Evolutionary conservation across 2,329 filamentous ascomycete species (phyloP).

Genomic region (Talaromyces sp.): DNA sequence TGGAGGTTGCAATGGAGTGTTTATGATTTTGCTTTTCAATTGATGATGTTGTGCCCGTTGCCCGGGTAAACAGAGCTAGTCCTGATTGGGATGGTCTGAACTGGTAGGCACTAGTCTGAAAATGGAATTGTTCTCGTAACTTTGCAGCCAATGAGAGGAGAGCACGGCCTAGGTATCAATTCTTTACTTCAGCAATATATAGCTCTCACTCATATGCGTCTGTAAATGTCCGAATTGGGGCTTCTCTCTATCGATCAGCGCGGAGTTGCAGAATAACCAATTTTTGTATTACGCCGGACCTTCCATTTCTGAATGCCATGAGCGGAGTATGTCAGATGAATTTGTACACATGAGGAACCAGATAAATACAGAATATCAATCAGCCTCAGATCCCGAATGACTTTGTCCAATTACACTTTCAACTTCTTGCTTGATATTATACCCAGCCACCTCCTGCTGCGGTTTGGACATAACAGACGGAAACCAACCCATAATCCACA

Average conservation of each 20-base stretch:
- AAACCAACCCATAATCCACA: slow-evolving; percentile 34
- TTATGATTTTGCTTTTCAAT: slow-evolving; percentile 1
- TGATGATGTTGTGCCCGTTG: slow-evolving; percentile 23
- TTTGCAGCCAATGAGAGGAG: not conserved
- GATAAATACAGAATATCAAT: not conserved
- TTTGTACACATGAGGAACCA: not conserved
- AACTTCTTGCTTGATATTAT: slow-evolving; percentile 24
- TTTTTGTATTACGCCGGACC: not conserved
- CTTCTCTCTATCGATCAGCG: too few relatives aligned
- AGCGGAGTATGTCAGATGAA: not conserved
- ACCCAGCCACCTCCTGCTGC: slow-evolving; percentile 20
- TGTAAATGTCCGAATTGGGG: too few relatives aligned
- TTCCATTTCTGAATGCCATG: not conserved
- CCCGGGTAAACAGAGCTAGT: slow-evolving; percentile 31
- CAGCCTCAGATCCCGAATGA: not conserved
- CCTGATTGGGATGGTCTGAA: slow-evolving; percentile 9
- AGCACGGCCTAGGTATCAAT: too few relatives aligned
- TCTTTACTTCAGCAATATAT: too few relatives aligned
- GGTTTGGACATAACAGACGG: slow-evolving; percentile 21
- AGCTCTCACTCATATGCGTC: too few relatives aligned
- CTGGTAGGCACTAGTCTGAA: not conserved
- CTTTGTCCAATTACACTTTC: slow-evolving; percentile 10
- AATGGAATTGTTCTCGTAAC: not conserved
- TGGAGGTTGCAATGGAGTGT: not conserved
- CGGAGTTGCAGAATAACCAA: too few relatives aligned